Conservation (phyloP, 345 rosid species). For the Hibiscus mutabilis region DNA sequence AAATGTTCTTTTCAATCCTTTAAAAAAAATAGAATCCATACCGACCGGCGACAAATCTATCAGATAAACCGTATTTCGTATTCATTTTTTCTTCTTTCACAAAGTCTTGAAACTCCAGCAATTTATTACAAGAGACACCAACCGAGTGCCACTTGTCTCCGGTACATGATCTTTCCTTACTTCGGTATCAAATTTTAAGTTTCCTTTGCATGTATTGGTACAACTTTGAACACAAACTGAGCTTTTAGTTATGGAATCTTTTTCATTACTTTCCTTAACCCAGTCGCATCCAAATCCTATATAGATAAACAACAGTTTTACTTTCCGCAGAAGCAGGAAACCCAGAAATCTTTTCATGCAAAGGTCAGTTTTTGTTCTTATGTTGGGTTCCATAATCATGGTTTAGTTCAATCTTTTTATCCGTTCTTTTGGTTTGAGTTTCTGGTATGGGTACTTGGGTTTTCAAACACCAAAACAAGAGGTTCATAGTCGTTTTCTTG, state of each 20-base stretch:
- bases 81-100: neutral
- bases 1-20: no score
- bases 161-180: neutral
- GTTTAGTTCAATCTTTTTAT: neutral
- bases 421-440: neutral
- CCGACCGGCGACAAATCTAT: no score
- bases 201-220: neutral
- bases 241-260: neutral
- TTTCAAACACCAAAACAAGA: neutral
- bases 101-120: neutral
- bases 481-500: slow-evolving; percentile 19
- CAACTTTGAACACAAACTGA: neutral
- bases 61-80: neutral
- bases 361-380: neutral
- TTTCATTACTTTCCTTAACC: neutral
- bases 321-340: neutral
- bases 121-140: neutral
- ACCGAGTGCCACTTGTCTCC: neutral
- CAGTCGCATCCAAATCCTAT: neutral
- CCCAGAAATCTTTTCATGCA: slow-evolving; percentile 4
- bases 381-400: neutral
- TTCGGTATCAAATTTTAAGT: neutral
- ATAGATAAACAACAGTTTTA: neutral
- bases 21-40: no score
- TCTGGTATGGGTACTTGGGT: neutral